Base-by-base conservation (phyloP, 331 rosid genomes). In the Ulmus americana region DNA sequence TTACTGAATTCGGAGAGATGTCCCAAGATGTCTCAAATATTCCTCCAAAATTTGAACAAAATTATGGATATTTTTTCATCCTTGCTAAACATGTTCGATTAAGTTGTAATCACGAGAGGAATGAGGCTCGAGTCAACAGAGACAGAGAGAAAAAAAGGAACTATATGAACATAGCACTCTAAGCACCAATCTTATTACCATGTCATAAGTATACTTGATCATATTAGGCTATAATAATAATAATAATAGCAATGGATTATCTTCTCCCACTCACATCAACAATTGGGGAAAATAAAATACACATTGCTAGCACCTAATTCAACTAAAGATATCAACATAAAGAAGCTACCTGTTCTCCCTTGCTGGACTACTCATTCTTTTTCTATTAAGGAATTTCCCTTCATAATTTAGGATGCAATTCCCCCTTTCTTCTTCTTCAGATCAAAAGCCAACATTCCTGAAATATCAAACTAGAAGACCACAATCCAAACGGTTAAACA, bases 321-420 rank as follows among this genome's bases (percentile, higher is more conserved):
- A 55, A 59, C 68, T 71, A 66, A 48, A 56, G 52, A 49, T 68
- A 55, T 67, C 63, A 63, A 61, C 78, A 66, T 61, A 71, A 28
- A 68, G 43, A 77, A 61, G 70, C 70, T 61, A 54, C 57, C 71
- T 74, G 56, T 65, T 59, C 80, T 72, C 51, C 64, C 45, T 76
- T 15, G 48, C 46, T 13, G 57, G 62, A 71, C 44, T 42, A 71
- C 54, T 69, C 40, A 54, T 55, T 72, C 54, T 48, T 42, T 68
- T 73, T 68, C 22, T 49, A 55, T 73, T 41, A 63, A 69, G 76
- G 69, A 68, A 57, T 67, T 59, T 75, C 58, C 76, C 78, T 59
- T 65, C 46, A 9, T 15, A 28, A 67, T 59, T 70, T 56, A 45
- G 67, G 76, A 57, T 69, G 65, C 75, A 59, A 67, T 62, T 69